Base-by-base conservation (phyloP, 257 asterid genomes). In the Solanum appendiculatum region DNA sequence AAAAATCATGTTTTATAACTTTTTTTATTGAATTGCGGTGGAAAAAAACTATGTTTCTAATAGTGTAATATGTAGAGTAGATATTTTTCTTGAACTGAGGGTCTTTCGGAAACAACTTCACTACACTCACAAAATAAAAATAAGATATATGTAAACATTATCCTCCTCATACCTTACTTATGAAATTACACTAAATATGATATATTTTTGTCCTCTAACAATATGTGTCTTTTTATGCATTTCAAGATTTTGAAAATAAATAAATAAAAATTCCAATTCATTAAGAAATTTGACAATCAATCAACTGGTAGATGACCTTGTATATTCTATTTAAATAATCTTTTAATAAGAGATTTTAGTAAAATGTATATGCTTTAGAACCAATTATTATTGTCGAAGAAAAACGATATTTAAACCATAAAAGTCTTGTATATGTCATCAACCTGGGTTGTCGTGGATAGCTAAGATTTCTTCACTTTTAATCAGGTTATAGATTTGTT, bases 1-100 rank as follows among this genome's bases (percentile, higher is more conserved):
- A 63, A 40, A 51, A 5, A 63, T 25, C 16, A 63, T 2, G 8
- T 25, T 63, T 63, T 63, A 15, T n/a, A 11, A 25, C 34, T n/a
- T 63, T 63, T 60, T 63, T 63, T 0, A 25, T 25, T 11, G n/a
- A 23, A n/a, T 63, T 4, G 3, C 5, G 7, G 8, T 63, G 3
- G 29, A 0, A 63, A 63, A 63, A 63, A 63, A 0, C 3, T n/a
- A 0, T 11, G 7, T n/a, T 63, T n/a, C 33, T 23, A 54, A 7
- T 54, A 9, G 4, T 11, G 34, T 3, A 5, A 63, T n/a, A 63
- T 10, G 0, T 60, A 10, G 11, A 10, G 11, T 63, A 25, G 4
- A 63, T n/a, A 0, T 63, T n/a, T 63, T 58, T 58, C 27, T 58
- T 58, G 27, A 58, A 58, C 6, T 9, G 66, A 58, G 66, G 1